phyloP scores from a whole-genome alignment of 1,284 basidiomycete genomes.

The Golubevia pallescens region DNA sequence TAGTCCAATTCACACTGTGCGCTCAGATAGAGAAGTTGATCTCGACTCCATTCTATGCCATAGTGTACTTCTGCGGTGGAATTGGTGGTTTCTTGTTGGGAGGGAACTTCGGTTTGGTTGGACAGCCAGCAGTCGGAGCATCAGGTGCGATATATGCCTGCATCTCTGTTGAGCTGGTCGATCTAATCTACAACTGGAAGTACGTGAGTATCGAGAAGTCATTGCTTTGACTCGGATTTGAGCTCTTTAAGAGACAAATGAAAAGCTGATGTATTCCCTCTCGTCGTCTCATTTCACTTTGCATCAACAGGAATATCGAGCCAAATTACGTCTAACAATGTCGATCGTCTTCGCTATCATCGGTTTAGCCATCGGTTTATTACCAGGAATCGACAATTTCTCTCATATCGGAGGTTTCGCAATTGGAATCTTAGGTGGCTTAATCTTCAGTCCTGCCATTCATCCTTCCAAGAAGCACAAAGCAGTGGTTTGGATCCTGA shows the following conservation, averaged over 20 bases:
- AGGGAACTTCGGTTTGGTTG: constrained; percentile 60
- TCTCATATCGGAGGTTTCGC: constrained; percentile 64
- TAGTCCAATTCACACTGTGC: constrained; percentile 60
- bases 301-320: constrained; percentile 27
- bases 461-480: constrained; percentile 40
- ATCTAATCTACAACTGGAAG: constrained; percentile 60
- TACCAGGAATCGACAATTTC: constrained; percentile 63
- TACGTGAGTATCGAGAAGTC: constrained; percentile 18
- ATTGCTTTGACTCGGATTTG: not conserved
- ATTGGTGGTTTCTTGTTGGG: constrained; percentile 63
- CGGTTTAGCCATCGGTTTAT: constrained; percentile 53
- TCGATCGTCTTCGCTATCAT: constrained; percentile 45
- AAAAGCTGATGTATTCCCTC: too few relatives aligned
- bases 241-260: too few relatives aligned
- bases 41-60: constrained; percentile 38
- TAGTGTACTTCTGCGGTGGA: constrained; percentile 58
- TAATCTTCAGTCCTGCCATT: constrained; percentile 50
- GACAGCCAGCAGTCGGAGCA: constrained; percentile 55
- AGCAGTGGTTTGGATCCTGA: constrained; percentile 40
- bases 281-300: not conserved
- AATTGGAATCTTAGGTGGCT: constrained; percentile 51
- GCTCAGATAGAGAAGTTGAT: constrained; percentile 60
- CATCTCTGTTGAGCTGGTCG: constrained; percentile 59
- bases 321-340: constrained; percentile 35
- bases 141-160: constrained; percentile 60